Percentiles rank a stretch among this genome's conserved stretches.
These are phyloP conservation scores for Malus hybrid DNA, from an alignment of 331 rosid genomes.

Conservation along the genomic window DNA sequence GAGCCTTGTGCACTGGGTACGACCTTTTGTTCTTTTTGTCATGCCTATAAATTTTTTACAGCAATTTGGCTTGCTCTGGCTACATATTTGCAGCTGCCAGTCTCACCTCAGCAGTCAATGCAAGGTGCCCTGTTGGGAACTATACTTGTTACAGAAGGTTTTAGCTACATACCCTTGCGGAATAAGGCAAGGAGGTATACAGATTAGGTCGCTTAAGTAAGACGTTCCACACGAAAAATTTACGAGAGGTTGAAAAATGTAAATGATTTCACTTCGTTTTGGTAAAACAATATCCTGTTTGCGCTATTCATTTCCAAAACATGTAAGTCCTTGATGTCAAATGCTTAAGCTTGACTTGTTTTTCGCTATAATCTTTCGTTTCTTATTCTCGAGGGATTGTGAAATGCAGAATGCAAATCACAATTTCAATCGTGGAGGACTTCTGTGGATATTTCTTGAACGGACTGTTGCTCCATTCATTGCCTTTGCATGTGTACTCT, in stretches of 20 bases:
- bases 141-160: constrained; percentile 22
- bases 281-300: not conserved
- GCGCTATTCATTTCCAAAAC: not conserved
- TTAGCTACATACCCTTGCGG: constrained; percentile 16
- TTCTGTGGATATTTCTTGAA: constrained; percentile 17
- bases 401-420: constrained; percentile 15
- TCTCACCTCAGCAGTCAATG: constrained; percentile 16
- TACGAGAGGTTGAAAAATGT: not conserved
- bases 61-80: constrained; percentile 25
- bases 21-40: too few relatives aligned
- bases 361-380: not conserved
- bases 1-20: too few relatives aligned
- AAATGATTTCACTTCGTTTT: not conserved
- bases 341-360: not conserved
- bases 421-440: constrained; percentile 24
- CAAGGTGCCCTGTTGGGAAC: constrained; percentile 23
- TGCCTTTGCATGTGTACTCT: constrained; percentile 2
- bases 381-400: not conserved
- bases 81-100: constrained; percentile 12
- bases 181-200: constrained; percentile 12
- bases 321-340: not conserved
- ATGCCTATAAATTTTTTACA: not conserved
- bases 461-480: constrained; percentile 19
- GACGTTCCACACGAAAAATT: not conserved
- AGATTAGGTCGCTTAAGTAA: not conserved